A percentile compares a stretch with the other conserved stretches of the same genome.
These are phyloP conservation scores for Akanthomyces lecanii DNA, from an alignment of 2,329 filamentous ascomycete species.

Conservation along the genomic window DNA sequence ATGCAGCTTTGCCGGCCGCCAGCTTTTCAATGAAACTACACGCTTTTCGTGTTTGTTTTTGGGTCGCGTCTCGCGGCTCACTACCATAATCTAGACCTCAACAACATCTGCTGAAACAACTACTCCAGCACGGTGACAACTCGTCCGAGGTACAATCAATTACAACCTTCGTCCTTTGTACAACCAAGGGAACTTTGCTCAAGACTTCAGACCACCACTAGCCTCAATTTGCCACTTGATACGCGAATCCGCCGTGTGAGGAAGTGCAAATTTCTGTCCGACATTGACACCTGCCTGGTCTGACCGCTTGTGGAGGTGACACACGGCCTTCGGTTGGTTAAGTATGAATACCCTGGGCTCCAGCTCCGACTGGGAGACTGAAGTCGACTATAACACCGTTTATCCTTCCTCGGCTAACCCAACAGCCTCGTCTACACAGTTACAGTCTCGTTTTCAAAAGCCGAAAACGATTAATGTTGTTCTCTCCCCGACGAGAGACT, in stretches of 20 bases:
- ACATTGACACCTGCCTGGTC: background rate
- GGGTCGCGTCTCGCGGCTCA: conserved; percentile 7
- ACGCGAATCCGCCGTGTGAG: background rate
- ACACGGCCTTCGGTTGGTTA: background rate
- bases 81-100: background rate
- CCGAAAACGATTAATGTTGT: conserved; percentile 2
- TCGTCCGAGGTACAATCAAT: background rate
- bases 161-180: background rate
- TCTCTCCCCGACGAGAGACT: conserved; percentile 1
- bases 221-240: background rate
- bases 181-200: background rate
- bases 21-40: background rate
- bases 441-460: too few relatives aligned
- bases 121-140: background rate
- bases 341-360: background rate
- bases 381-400: background rate
- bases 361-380: conserved; percentile 3
- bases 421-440: background rate
- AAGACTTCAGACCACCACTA: background rate
- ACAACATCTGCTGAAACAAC: background rate
- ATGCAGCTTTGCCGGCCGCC: background rate
- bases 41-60: conserved; percentile 13
- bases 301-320: background rate
- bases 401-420: background rate
- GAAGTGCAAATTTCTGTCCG: background rate